Evolutionary conservation across 2,329 filamentous ascomycete species (phyloP), one percentile per base, ranked within the genome.

Genomic region (Colletotrichum gloeosporioides): DNA sequence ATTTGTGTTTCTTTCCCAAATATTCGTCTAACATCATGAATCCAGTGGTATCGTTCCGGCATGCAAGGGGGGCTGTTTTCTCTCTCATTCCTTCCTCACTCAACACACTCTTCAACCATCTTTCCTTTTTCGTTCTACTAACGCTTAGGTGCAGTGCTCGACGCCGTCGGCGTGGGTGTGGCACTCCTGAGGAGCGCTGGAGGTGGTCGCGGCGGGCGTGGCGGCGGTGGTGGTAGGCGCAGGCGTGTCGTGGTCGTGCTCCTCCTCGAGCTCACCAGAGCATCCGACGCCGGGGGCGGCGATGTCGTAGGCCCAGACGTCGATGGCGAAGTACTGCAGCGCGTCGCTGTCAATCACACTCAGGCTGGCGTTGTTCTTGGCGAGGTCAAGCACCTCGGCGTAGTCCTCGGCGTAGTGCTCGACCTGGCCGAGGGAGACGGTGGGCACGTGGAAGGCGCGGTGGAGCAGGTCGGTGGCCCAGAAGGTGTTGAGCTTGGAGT

Each of bases 381-480:
- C 91, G 29, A 92, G 85, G 15, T 87, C 86, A 2, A 93, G 67
- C 4, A 89, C 88, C 4, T 88, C 89, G 4, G 86, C 83, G 81
- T 93, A 93, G 65, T 87, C 87, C 66, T 92, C 91, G 8, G 91
- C 88, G 79, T 89, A 93, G 84, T 95, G 92, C 71, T 92, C 91
- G 49, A 94, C 88, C 59, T 88, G 82, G 8, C 84, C 87, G 81
- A 93, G 92, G 68, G 90, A 90, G 78, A 95, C 88, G 32, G 85
- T 84, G 6, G 92, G 89, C 10, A 94, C 85, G 83, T 95, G 93
- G 77, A 91, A 90, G 6, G 94, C 84, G 29, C 93, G 91, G 83
- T 95, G 93, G 68, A 95, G 84, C 31, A 95, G 87, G 78, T 95
- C 93, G 2, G 89, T 89, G 0, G 91, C 93, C 88, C 91, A 95